Percentiles rank a stretch among this genome's conserved stretches.
phyloP scores from a whole-genome alignment of 2,329 filamentous ascomycete species.

The Madurella mycetomatis region DNA sequence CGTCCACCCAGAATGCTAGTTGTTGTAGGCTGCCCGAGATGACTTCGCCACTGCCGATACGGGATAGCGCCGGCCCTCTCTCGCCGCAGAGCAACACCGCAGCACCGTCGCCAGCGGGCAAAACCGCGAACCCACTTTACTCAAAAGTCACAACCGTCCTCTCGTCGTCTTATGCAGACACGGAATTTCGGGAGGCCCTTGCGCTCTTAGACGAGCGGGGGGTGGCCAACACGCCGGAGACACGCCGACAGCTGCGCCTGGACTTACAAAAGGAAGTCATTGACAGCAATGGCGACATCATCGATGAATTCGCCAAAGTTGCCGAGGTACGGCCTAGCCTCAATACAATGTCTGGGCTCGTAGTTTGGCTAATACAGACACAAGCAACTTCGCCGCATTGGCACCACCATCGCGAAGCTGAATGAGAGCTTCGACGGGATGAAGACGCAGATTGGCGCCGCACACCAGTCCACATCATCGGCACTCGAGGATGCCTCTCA shows the following conservation, averaged over 20 bases:
- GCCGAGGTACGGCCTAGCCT: constrained; percentile 61
- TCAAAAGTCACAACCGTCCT: constrained; percentile 80
- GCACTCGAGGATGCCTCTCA: constrained; percentile 72
- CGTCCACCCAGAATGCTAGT: neutral
- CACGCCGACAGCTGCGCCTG: constrained; percentile 71
- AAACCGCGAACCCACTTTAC: constrained; percentile 61
- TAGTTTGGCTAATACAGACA: constrained; percentile 1
- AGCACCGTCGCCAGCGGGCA: constrained; percentile 28
- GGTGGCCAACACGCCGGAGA: constrained; percentile 70
- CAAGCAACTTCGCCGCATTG: constrained; percentile 88
- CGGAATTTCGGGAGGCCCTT: constrained; percentile 84
- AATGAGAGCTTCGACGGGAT: constrained; percentile 79
- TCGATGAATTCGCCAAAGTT: constrained; percentile 82
- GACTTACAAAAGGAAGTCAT: constrained; percentile 91
- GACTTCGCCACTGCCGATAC: constrained; percentile 13
- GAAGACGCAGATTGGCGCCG: constrained; percentile 69
- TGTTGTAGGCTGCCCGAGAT: neutral
- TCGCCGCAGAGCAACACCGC: constrained; percentile 31
- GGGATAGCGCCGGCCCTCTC: constrained; percentile 24
- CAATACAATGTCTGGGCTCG: neutral
- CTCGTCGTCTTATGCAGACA: constrained; percentile 87
- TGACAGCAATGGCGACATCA: constrained; percentile 82
- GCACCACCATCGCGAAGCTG: constrained; percentile 68
- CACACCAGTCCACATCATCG: constrained; percentile 68
- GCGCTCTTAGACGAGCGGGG: constrained; percentile 69